These are phyloP conservation scores for Calendula officinalis DNA, from an alignment of 129 eudicot genomes.

Conservation along the genomic window DNA sequence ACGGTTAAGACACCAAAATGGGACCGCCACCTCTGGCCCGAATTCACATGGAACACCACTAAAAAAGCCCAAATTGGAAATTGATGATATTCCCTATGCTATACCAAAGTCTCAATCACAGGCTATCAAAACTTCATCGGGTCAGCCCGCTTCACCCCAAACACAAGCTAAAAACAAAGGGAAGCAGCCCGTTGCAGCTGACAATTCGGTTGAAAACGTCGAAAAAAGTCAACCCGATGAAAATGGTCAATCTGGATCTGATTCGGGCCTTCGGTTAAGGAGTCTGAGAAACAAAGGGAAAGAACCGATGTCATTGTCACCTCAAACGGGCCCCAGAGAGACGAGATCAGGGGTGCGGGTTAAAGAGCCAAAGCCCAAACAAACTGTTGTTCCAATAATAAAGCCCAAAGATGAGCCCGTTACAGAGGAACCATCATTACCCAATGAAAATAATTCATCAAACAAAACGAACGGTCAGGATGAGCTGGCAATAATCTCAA, in stretches of 20 bases:
- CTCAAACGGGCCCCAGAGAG: slow-evolving; percentile 35
- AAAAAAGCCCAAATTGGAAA: slow-evolving; percentile 56
- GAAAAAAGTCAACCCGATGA: slow-evolving; percentile 25
- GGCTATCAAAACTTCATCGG: background rate
- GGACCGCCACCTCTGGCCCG: slow-evolving; percentile 34
- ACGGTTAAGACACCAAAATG: slow-evolving; percentile 53
- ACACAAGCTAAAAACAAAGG: slow-evolving; percentile 46
- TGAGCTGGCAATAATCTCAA: slow-evolving; percentile 25
- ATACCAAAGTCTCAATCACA: slow-evolving; percentile 31
- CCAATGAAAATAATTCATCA: slow-evolving; percentile 12
- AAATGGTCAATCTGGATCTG: slow-evolving; percentile 30
- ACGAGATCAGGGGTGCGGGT: slow-evolving; percentile 34
- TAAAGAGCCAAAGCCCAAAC: slow-evolving; percentile 45
- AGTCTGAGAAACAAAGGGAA: slow-evolving; percentile 53
- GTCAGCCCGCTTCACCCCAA: slow-evolving; percentile 34
- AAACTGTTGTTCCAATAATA: slow-evolving; percentile 36
- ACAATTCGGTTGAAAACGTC: slow-evolving; percentile 22
- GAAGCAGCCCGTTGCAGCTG: slow-evolving; percentile 50
- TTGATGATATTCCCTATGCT: slow-evolving; percentile 42
- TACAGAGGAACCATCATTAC: slow-evolving; percentile 47
- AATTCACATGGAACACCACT: slow-evolving; percentile 29
- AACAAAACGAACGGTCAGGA: slow-evolving; percentile 19
- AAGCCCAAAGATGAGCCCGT: slow-evolving; percentile 73
- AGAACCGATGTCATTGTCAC: slow-evolving; percentile 37
- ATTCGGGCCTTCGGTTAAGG: slow-evolving; percentile 28